phyloP scores from a whole-genome alignment of 805 yeast genomes.

The Hermanozyma aechmeae region DNA sequence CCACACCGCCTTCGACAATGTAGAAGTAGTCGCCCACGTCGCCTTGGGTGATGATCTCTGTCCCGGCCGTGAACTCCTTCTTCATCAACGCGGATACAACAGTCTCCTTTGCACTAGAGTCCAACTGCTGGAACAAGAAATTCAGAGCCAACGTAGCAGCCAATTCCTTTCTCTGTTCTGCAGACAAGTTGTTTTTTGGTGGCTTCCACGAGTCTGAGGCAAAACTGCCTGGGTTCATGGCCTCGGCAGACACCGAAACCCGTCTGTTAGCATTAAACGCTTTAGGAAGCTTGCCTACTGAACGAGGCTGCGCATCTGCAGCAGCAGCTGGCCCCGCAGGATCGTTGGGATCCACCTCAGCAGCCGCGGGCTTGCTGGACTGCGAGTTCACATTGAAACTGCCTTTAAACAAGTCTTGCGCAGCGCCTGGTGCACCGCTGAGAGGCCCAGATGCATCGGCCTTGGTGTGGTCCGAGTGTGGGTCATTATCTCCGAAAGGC shows the following conservation, averaged over 20 bases:
- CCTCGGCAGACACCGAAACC: slow-evolving; percentile 86
- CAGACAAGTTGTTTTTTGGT: slow-evolving; percentile 54
- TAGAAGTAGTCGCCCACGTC: slow-evolving; percentile 93
- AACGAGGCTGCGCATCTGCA: slow-evolving; percentile 13
- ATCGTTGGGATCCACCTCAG: slow-evolving; percentile 20
- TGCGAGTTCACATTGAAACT: too few species aligned
- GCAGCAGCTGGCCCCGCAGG: slow-evolving; percentile 6
- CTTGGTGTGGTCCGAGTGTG: slow-evolving; percentile 37
- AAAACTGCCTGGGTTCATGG: slow-evolving; percentile 66
- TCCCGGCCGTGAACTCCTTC: slow-evolving; percentile 47
- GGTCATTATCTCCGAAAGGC: slow-evolving; percentile 58
- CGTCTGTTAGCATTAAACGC: slow-evolving; percentile 75
- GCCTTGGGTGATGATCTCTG: slow-evolving; percentile 77
- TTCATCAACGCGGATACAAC: slow-evolving; percentile 81
- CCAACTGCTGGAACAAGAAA: slow-evolving; percentile 78
- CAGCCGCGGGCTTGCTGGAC: not conserved
- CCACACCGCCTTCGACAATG: slow-evolving; percentile 75
- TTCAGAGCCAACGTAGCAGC: slow-evolving; percentile 67
- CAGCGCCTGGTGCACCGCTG: not conserved
- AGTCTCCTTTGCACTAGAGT: slow-evolving; percentile 63
- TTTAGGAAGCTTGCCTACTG: slow-evolving; percentile 36
- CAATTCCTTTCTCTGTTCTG: slow-evolving; percentile 58
- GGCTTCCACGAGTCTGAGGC: slow-evolving; percentile 62
- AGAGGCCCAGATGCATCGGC: too few species aligned
- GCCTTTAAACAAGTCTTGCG: not conserved